Percentiles rank a stretch among this genome's conserved stretches.
Conservation (phyloP, 495 filamentous ascomycete species). For the Aspergillus panamensis region DNA sequence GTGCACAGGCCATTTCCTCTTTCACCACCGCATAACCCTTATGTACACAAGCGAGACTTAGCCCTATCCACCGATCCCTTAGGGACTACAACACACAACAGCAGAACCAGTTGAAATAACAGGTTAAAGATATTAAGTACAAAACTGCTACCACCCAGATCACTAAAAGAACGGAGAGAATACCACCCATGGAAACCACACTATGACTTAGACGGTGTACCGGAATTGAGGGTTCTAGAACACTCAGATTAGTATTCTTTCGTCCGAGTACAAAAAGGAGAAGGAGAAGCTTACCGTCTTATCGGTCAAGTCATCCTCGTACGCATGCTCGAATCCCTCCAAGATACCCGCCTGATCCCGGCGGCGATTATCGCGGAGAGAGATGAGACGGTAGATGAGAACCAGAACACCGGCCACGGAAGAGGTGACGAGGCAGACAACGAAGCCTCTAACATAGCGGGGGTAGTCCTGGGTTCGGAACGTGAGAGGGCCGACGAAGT, state of each 20-base stretch:
- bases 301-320: constrained; percentile 45
- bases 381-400: constrained; percentile 35
- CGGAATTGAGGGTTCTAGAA: constrained; percentile 42
- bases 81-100: too few relatives aligned
- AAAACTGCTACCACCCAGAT: neutral
- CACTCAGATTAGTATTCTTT: constrained; percentile 6
- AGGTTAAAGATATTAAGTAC: too few relatives aligned
- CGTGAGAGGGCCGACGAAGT: constrained; percentile 37
- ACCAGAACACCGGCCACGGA: constrained; percentile 26
- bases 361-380: constrained; percentile 29
- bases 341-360: constrained; percentile 26
- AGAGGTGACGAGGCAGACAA: constrained; percentile 38
- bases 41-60: too few relatives aligned
- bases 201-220: constrained; percentile 27
- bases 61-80: neutral
- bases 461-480: constrained; percentile 27
- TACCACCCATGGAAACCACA: neutral
- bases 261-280: neutral
- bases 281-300: constrained; percentile 15
- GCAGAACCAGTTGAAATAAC: too few relatives aligned
- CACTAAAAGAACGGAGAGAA: neutral
- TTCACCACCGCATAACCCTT: neutral
- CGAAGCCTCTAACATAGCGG: constrained; percentile 36
- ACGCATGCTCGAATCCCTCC: constrained; percentile 41
- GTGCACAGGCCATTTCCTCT: neutral